Base-by-base conservation (phyloP, 2,329 filamentous ascomycete genomes). In the Cladosporium sphaerospermum region DNA sequence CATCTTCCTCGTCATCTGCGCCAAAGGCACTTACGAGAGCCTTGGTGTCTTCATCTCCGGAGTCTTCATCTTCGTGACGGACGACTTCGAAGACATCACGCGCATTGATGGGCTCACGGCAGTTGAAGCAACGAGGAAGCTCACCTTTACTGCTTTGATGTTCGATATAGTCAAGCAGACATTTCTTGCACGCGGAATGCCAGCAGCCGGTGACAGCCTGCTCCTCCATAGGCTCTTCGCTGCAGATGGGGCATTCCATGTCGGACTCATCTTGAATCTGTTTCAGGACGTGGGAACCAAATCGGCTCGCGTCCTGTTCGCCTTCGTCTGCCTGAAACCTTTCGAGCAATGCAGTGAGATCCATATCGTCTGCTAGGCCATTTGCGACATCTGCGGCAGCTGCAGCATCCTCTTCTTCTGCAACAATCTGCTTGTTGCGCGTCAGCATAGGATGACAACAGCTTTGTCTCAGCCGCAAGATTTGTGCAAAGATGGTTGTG, bases 401-500 rank as follows among this genome's bases (percentile, higher is more conserved):
- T 1, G 83, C 85, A 0, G 89, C 89, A 56, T 91, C 87, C 62
- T 89, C 85, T 69, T 97, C 93, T 53, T 97, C 92, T 1, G 89
- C 85, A 3, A 95, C 85, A 4, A 96, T 76, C 2, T 85, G 83
- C 61, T 86, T 85, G 64, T 96, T 95, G 32, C 91, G 84, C 0
- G 95, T 93, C 10, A 99, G 78, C 2, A 92, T 75, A 0, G 93
- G 93, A 68, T 99, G 93, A 58, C 93, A 97, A 68, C 93, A 99
- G 1, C 89, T 88, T 65, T 99, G 93, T 1, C 93, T 84, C 8
- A 99, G 81, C 2, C 93, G 87, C 39, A 99, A 73, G 64, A 99
- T 95, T 69, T 99, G 93, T 0, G 93, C 92, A 67, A 99, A 96
- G 57, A 99, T 96, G 49, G 90, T 96, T 0, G 93, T 96, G 65